Evolutionary conservation across 164 flowering plant species (phyloP), one percentile per base, ranked within the genome.

Genomic region (Piper longum): DNA sequence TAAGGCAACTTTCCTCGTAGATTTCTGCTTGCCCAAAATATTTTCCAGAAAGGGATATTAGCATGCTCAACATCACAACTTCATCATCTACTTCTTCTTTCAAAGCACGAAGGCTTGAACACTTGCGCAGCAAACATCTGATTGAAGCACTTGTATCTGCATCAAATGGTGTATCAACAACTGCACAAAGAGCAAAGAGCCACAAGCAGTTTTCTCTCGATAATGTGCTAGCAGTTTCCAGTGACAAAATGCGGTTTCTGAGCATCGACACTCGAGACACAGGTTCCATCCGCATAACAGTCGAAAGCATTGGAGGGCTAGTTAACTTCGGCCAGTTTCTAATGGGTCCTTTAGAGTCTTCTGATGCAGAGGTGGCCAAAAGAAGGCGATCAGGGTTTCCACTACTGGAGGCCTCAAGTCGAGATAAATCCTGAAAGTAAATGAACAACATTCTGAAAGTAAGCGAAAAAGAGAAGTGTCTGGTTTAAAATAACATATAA

Each of bases 171-270:
- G 78, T 72, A 64, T 91, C 96, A 57, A 93, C 78, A 6, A 81
- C 81, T 4, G 80, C 88, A 74, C 89, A 88, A 7, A 93, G 80
- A 16, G 88, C 83, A 71, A 84, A 88, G 7, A 87, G 61, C 95
- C 97, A 91, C 54, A 66, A 51, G 69, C 86, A 80, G 8, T 83
- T 85, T 9, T 70, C 61, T 64, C 78, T 76, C 3, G 82, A 55
- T 42, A 88, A 55, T 4, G 43, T 26, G 69, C 13, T 76, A 64
- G 51, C 61, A 5, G 68, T 63, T 68, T 81, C 82, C 3, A 82
- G 45, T 2, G 72, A 66, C 42, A 16, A 63, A 62, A 91, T 86
- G 54, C 78, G 80, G 52, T 73, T 81, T 79, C 71, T 79, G 67
- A 93, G 75, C 80, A 68, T 75, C 13, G 78, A 71, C 18, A 76